Conservation (phyloP, 2,329 filamentous ascomycete species). For the Chrysosporium queenslandicum region DNA sequence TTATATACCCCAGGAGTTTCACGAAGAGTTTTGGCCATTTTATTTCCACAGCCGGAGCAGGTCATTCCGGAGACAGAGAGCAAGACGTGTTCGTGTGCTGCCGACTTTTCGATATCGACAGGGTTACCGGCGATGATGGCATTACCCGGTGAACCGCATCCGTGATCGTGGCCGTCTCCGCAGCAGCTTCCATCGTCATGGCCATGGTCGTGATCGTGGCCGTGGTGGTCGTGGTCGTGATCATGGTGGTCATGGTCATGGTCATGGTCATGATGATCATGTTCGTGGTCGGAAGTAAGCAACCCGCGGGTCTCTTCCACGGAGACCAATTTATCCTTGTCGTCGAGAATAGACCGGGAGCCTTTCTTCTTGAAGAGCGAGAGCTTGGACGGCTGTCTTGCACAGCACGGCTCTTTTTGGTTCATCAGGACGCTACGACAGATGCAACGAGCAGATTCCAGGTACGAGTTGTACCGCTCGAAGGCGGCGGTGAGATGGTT, state of each 20-base stretch:
- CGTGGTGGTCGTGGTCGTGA: conserved; percentile 8
- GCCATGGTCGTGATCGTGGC: conserved; percentile 8
- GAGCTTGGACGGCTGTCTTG: conserved; percentile 5
- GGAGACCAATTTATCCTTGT: conserved; percentile 3
- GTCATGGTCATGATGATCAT: background rate
- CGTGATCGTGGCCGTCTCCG: background rate
- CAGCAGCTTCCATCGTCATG: conserved; percentile 8
- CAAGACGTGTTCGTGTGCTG: conserved; percentile 12
- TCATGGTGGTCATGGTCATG: background rate
- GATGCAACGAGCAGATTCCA: conserved; percentile 22
- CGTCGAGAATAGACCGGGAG: background rate
- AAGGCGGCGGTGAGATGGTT: conserved; percentile 20
- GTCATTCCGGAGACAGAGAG: conserved; percentile 15
- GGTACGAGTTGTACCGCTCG: conserved; percentile 22
- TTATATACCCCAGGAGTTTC: conserved; percentile 15
- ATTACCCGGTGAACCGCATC: background rate
- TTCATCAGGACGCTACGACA: conserved; percentile 20
- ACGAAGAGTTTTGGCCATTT: conserved; percentile 17
- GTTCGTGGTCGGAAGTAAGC: conserved; percentile 1
- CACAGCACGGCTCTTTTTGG: conserved; percentile 7
- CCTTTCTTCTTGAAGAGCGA: conserved; percentile 7
- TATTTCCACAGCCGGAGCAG: conserved; percentile 30
- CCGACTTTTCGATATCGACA: conserved; percentile 13
- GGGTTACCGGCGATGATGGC: background rate
- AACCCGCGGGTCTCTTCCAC: conserved; percentile 6